phyloP scores from a whole-genome alignment of 2,329 filamentous ascomycete genomes.

The Arthrinium phaeospermum region DNA sequence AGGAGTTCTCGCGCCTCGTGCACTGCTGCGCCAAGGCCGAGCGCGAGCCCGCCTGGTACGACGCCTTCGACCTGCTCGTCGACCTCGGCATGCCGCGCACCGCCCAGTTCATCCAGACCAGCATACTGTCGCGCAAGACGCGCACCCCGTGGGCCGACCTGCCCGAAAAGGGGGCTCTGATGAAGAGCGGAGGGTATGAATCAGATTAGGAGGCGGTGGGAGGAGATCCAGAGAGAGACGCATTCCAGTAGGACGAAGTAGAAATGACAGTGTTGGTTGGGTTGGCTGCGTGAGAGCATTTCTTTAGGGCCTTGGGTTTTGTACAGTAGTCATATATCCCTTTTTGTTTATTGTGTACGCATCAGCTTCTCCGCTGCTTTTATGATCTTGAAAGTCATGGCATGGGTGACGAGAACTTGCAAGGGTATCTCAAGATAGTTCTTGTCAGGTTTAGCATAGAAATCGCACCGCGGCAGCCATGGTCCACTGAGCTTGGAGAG shows the following conservation, averaged over 20 bases:
- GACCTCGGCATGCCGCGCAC: slow-evolving; percentile 16
- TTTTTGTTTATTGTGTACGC: not conserved
- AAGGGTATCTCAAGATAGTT: too few species aligned
- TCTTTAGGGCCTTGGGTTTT: not conserved
- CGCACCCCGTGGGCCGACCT: not conserved
- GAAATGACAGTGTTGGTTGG: not conserved
- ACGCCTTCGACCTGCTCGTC: slow-evolving; percentile 14
- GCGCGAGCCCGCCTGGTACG: not conserved
- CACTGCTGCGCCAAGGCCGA: slow-evolving; percentile 9
- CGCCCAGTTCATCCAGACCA: not conserved
- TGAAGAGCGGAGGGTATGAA: too few species aligned
- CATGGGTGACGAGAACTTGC: too few species aligned
- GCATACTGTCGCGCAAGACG: not conserved
- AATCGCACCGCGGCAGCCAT: too few species aligned
- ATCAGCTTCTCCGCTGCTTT: not conserved
- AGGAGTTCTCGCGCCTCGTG: slow-evolving; percentile 1
- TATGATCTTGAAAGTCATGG: not conserved
- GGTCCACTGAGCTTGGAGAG: too few species aligned
- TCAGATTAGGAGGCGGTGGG: not conserved
- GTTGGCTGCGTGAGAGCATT: not conserved
- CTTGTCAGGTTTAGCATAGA: too few species aligned
- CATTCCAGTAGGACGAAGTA: not conserved
- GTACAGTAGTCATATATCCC: not conserved
- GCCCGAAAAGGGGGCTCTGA: not conserved
- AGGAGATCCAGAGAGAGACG: not conserved